These are phyloP conservation scores for Bifiguratus adelaidae DNA, from an alignment of 192 early-diverging fungal species.

Conservation along the genomic window DNA sequence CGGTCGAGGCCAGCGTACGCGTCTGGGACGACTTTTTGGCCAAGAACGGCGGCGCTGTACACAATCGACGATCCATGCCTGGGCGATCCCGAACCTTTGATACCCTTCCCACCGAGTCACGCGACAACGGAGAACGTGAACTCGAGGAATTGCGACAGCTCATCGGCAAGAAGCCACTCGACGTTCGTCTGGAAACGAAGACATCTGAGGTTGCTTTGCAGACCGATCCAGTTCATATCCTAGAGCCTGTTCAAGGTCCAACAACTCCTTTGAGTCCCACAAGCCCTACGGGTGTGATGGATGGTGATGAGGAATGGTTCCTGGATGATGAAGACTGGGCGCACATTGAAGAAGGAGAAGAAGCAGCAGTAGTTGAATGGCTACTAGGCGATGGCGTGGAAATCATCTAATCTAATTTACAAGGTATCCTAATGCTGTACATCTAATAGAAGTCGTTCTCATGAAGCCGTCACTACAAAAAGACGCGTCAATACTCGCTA, in stretches of 20 bases:
- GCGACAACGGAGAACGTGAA: not conserved
- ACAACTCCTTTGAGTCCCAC: conserved; percentile 1
- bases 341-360: conserved; percentile 15
- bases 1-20: conserved; percentile 12
- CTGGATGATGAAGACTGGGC: conserved; percentile 22
- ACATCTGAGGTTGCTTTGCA: not conserved
- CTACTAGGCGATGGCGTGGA: conserved; percentile 17
- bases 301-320: conserved; percentile 27
- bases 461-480: no score
- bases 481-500: no score
- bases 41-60: not conserved
- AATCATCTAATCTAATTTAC: no score
- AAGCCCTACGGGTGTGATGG: conserved; percentile 11
- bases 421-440: no score
- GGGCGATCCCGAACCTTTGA: not conserved
- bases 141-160: not conserved
- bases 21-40: conserved; percentile 18
- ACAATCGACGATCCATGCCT: not conserved
- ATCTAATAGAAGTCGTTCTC: no score
- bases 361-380: conserved; percentile 17
- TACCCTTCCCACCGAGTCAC: not conserved
- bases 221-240: not conserved
- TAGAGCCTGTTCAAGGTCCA: not conserved
- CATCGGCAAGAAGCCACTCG: not conserved
- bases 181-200: not conserved